Evolutionary conservation across 139 green algal species (phyloP).

Genomic region (Choricystis sp.): DNA sequence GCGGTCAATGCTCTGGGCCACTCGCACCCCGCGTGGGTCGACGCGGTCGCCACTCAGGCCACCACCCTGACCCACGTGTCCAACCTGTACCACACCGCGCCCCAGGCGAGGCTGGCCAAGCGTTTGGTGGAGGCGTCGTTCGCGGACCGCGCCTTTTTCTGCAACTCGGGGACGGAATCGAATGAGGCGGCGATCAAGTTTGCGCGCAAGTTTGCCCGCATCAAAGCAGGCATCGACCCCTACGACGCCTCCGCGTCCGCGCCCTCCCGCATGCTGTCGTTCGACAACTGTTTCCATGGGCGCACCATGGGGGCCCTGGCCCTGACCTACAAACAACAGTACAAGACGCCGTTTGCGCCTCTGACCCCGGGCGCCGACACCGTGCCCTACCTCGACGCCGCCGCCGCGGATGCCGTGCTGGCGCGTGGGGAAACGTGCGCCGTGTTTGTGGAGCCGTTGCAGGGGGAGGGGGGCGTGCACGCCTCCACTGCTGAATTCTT

Average conservation of each 20-base stretch:
- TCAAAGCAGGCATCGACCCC: conserved; percentile 51
- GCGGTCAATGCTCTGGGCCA: conserved; percentile 94
- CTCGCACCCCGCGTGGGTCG: conserved; percentile 62
- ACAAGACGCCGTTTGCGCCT: conserved; percentile 89
- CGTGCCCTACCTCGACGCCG: conserved; percentile 42
- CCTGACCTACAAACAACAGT: conserved; percentile 91
- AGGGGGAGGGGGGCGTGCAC: conserved; percentile 31
- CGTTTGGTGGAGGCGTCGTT: conserved; percentile 74
- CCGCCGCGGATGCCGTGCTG: conserved; percentile 14
- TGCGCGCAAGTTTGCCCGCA: conserved; percentile 76
- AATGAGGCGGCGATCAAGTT: conserved; percentile 99
- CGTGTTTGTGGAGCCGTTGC: conserved; percentile 96
- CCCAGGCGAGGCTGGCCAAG: conserved; percentile 75
- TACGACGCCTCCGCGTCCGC: conserved; percentile 38
- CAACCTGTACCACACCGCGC: conserved; percentile 93
- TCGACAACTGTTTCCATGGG: conserved; percentile 89
- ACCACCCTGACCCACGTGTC: conserved; percentile 65
- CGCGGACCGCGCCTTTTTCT: conserved; percentile 91
- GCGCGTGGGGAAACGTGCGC: conserved; percentile 62
- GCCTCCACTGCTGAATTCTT: conserved; percentile 35
- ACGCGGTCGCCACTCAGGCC: conserved; percentile 66
- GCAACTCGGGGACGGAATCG: conserved; percentile 93
- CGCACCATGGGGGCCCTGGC: conserved; percentile 90
- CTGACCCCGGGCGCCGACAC: conserved; percentile 58
- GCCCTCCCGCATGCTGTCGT: conserved; percentile 81